Percentiles rank a stretch among this genome's conserved stretches.
Conservation (phyloP, 2,329 filamentous ascomycete genomes). For the Trichoderma hamatum region DNA sequence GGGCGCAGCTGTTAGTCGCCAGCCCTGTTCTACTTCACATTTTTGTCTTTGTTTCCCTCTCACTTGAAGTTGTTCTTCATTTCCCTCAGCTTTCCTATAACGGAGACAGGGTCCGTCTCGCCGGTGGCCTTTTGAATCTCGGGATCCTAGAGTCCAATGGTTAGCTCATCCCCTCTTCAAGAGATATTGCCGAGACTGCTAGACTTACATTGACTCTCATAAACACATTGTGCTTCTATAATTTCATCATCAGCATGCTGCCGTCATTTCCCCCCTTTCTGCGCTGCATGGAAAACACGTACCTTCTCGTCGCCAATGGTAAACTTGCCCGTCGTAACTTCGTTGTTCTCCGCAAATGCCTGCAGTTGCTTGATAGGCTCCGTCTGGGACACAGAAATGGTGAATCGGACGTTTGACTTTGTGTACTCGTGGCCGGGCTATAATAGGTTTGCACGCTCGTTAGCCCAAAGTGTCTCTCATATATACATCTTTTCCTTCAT, state of each 20-base stretch:
- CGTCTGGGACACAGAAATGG: conserved; percentile 71
- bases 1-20: conserved; percentile 3
- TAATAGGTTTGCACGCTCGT: neutral
- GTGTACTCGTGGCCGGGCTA: conserved; percentile 97
- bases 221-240: conserved; percentile 88
- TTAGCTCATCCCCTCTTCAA: conserved; percentile 6
- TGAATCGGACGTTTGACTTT: conserved; percentile 93
- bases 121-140: conserved; percentile 82
- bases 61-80: conserved; percentile 82
- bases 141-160: conserved; percentile 62
- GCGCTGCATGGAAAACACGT: conserved; percentile 30
- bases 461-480: neutral
- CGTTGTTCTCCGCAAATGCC: conserved; percentile 75
- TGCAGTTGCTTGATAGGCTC: conserved; percentile 77
- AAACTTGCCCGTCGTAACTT: conserved; percentile 91
- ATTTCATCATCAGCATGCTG: neutral
- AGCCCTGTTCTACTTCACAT: neutral
- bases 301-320: conserved; percentile 98
- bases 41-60: conserved; percentile 40
- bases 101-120: conserved; percentile 75
- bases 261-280: neutral
- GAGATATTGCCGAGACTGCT: neutral
- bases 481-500: neutral
- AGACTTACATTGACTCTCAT: conserved; percentile 78
- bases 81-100: conserved; percentile 84